These are phyloP conservation scores for Syzygium oleosum DNA, from an alignment of 345 rosid genomes.

Conservation along the genomic window DNA sequence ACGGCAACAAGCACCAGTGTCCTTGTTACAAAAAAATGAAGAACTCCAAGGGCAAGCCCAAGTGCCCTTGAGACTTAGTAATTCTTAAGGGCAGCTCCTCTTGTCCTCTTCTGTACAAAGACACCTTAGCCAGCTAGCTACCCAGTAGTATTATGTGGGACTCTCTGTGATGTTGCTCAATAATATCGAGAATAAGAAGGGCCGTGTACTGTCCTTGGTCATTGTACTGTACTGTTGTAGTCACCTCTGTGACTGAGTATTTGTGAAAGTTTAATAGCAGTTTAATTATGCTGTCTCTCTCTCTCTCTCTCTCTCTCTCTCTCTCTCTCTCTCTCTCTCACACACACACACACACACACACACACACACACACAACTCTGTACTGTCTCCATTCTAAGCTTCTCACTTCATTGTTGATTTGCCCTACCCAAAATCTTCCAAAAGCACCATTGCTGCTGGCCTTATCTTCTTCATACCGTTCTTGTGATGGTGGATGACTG, in stretches of 20 bases:
- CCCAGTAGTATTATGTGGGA: neutral
- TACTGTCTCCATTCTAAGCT: neutral
- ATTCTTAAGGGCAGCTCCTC: neutral
- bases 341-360: neutral
- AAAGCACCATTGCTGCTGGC: neutral
- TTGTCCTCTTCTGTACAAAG: neutral
- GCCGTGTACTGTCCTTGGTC: neutral
- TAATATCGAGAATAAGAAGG: neutral
- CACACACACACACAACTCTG: neutral
- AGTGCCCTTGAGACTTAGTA: slow-evolving; percentile 25
- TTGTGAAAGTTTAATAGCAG: neutral
- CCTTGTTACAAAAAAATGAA: slow-evolving; percentile 32
- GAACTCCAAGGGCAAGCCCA: slow-evolving; percentile 29
- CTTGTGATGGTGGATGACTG: neutral
- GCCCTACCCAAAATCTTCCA: neutral
- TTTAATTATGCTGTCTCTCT: neutral
- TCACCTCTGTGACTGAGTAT: neutral
- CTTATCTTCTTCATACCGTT: neutral
- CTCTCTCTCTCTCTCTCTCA: neutral
- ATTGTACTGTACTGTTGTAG: neutral
- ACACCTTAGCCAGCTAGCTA: neutral
- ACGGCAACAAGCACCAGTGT: slow-evolving; percentile 37
- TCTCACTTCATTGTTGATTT: neutral
- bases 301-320: neutral
- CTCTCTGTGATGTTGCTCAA: neutral